Base-by-base conservation (phyloP, 495 filamentous ascomycete species). In the Trichoderma erinaceum region DNA sequence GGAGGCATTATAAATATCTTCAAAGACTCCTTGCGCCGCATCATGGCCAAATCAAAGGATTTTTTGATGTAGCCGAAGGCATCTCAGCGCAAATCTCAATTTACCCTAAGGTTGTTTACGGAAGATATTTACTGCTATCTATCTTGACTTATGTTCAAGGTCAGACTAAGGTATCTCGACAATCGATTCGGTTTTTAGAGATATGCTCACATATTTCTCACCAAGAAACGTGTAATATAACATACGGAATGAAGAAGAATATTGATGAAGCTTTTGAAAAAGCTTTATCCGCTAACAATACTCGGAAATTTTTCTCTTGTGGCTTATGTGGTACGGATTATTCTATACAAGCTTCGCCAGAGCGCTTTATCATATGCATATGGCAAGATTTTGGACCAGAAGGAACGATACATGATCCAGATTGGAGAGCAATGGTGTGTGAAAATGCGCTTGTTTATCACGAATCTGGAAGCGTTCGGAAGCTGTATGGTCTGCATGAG, bases 31-130 rank as follows among this genome's bases (percentile, higher is more conserved):
- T 56, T 12, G 8, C n/a, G 8, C 50, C 50, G 10, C n/a, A 25
- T 56, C 50, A 56, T n/a, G 50, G 18, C 21, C 50, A 56, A 56
- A 5, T 56, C 6, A 46, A 16, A 15, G 43, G 43, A 2, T 3
- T 46, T 46, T 16, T 46, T 18, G 43, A 46, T 4, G 43, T 46
- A 46, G 43, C 43, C 12, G 12, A 25, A 25, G n/a, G n/a, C 50
- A 56, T 56, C n/a, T 11, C n/a, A 25, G 8, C n/a, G 10, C 50
- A 25, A n/a, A 10, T 16, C n/a, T 56, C 50, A 25, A 3, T 25
- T 56, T 56, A 56, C 21, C 50, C 50, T n/a, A 56, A 56, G 50
- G 50, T 56, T 25, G 50, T 56, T n/a, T 5, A 56, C n/a, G 50
- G 50, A n/a, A 56, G 50, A 56, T 56, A 56, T 56, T 56, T 56